Evolutionary conservation across 164 flowering plant genomes (phyloP), one percentile per base, ranked within the genome.

Genomic region (Vitis amurensis): DNA sequence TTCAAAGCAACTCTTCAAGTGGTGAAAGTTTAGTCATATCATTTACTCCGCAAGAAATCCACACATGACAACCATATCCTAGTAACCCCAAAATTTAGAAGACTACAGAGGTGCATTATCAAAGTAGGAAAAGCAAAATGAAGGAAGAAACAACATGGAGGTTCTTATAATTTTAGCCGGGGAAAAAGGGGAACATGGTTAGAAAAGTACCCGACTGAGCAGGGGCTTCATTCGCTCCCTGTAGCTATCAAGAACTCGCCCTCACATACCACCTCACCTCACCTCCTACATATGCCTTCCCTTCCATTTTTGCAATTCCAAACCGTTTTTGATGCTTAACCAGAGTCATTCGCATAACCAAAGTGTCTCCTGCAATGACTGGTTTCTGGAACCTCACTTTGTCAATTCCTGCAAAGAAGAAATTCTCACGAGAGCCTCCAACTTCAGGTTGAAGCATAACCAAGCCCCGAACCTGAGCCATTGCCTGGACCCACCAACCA

Each of bases 381-480:
- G 98, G 99, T 69, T 91, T 94, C 52, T 98, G 72, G 78, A 94
- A 94, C 74, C 99, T 84, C 57, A 91, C 96, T 85, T 90, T 91
- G 88, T 94, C 97, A n/a, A 94, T 85, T 61, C 99, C 98, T 14
- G 94, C 98, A 81, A 94, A 92, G 88, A 92, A 89, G 86, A 94
- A 92, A 72, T 85, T 91, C 0, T 87, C 91, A 29, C 85, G 84
- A 30, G 96, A 90, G 61, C 96, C 97, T 62, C 96, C 99, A 13
- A 91, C 92, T 74, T 94, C 99, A 2, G 97, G 97, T 76, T 93
- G 95, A 82, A 93, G 85, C 98, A 94, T 90, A 44, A 92, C 93
- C 63, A 94, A n/a, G 49, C 99, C 99, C 66, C 98, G 96, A 58
- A 92, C 98, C 66, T 92, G 99, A 11, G 98, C 99, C 98, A 94